phyloP scores from a whole-genome alignment of 495 filamentous ascomycete genomes.

The Amniculicola lignicola region DNA sequence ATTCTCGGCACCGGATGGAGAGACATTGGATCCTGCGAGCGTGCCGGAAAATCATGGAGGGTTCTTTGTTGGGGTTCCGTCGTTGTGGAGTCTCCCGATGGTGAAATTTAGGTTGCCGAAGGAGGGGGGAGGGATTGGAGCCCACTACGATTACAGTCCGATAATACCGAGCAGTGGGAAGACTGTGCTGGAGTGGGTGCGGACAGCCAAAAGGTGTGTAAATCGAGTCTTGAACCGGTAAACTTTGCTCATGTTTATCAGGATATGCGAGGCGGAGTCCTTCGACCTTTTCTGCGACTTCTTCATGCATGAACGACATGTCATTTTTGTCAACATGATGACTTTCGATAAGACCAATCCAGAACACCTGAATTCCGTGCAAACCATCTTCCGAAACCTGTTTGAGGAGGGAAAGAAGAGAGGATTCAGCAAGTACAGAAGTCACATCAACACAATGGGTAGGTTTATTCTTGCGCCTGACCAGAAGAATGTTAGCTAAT shows the following conservation, averaged over 20 bases:
- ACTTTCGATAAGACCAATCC: constrained; percentile 30
- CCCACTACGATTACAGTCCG: constrained; percentile 30
- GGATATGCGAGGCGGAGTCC: constrained; percentile 22
- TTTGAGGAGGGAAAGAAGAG: constrained; percentile 26
- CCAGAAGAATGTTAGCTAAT: too few species aligned
- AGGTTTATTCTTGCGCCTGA: too few species aligned
- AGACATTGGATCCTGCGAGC: constrained; percentile 41
- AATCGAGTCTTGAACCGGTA: too few species aligned
- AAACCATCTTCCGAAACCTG: constrained; percentile 24
- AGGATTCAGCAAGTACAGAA: constrained; percentile 28
- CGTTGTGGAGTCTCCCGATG: constrained; percentile 28
- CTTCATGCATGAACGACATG: constrained; percentile 34
- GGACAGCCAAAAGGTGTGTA: constrained; percentile 23
- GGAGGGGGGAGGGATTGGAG: constrained; percentile 23
- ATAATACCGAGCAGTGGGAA: constrained; percentile 26
- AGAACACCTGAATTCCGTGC: constrained; percentile 13
- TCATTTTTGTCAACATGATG: constrained; percentile 36
- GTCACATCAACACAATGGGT: constrained; percentile 31
- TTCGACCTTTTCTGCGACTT: constrained; percentile 35
- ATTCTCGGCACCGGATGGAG: constrained; percentile 42
- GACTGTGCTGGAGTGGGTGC: constrained; percentile 26
- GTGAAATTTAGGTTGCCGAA: constrained; percentile 27
- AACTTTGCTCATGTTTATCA: too few species aligned
- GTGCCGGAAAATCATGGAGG: constrained; percentile 27
- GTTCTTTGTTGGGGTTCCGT: constrained; percentile 28